These are phyloP conservation scores for Sphaerulina musiva DNA, from an alignment of 2,329 filamentous ascomycete genomes.

Conservation along the genomic window DNA sequence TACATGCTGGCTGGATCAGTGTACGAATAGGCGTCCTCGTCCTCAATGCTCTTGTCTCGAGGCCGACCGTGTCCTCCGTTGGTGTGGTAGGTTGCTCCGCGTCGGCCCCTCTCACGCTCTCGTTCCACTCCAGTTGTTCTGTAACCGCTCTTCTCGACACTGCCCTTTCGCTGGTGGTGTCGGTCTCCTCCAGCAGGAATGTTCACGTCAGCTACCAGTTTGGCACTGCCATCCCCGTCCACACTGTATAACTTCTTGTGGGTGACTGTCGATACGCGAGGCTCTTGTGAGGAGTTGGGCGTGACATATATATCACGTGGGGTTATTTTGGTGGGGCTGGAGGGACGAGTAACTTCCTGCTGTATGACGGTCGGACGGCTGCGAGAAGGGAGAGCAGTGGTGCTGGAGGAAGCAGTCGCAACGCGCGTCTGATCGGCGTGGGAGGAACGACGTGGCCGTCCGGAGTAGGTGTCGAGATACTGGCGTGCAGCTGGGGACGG, in stretches of 20 bases:
- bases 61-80: conserved; percentile 22
- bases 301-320: conserved; percentile 37
- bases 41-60: conserved; percentile 30
- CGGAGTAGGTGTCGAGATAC: conserved; percentile 41
- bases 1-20: conserved; percentile 48
- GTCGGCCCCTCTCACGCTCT: conserved; percentile 26
- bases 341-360: conserved; percentile 31
- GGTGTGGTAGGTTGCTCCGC: conserved; percentile 28
- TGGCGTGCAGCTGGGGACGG: conserved; percentile 16
- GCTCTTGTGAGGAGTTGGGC: conserved; percentile 30
- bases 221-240: conserved; percentile 39
- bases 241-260: conserved; percentile 47
- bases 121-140: conserved; percentile 16
- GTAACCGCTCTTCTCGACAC: conserved; percentile 28
- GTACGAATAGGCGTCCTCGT: conserved; percentile 45
- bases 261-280: conserved; percentile 23
- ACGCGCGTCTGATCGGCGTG: conserved; percentile 35
- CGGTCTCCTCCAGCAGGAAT: conserved; percentile 37
- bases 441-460: conserved; percentile 43
- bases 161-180: conserved; percentile 33
- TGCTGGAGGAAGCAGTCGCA: conserved; percentile 20
- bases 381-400: conserved; percentile 29
- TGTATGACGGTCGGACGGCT: conserved; percentile 33
- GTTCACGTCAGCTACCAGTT: conserved; percentile 35
- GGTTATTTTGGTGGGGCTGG: conserved; percentile 38